These are phyloP conservation scores for Chalciporus chontae DNA, from an alignment of 768 basidiomycete species.

Conservation along the genomic window DNA sequence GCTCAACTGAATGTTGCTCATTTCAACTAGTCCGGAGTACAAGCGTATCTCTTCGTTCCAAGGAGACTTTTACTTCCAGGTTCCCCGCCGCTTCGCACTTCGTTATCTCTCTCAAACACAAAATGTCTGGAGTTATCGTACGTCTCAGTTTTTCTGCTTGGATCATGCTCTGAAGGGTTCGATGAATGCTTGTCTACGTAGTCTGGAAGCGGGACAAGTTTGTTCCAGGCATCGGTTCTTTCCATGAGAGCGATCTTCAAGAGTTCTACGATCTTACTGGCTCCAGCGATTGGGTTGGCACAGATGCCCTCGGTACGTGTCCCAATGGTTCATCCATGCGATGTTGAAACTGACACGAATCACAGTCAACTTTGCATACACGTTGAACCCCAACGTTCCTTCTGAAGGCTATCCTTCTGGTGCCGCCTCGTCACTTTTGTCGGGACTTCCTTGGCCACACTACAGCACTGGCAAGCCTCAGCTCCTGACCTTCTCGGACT, in stretches of 20 bases:
- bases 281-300: conserved; percentile 9
- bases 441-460: conserved; percentile 5
- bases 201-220: conserved; percentile 17
- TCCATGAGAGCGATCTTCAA: conserved; percentile 17
- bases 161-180: neutral
- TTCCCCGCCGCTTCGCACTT: conserved; percentile 8
- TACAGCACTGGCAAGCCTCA: neutral
- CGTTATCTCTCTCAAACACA: conserved; percentile 12
- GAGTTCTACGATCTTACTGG: conserved; percentile 13
- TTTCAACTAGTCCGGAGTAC: conserved; percentile 32
- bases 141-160: neutral
- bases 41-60: conserved; percentile 38
- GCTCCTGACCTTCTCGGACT: conserved; percentile 9
- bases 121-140: conserved; percentile 13
- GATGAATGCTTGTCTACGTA: neutral
- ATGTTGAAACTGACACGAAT: neutral
- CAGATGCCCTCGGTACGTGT: conserved; percentile 10
- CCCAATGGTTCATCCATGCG: neutral
- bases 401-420: conserved; percentile 6
- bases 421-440: conserved; percentile 6
- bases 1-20: neutral
- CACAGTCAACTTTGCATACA: conserved; percentile 19
- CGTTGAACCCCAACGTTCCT: conserved; percentile 4
- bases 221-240: conserved; percentile 13
- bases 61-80: conserved; percentile 35